phyloP scores from a whole-genome alignment of 805 yeast species.

The Teunomyces gatunensis region DNA sequence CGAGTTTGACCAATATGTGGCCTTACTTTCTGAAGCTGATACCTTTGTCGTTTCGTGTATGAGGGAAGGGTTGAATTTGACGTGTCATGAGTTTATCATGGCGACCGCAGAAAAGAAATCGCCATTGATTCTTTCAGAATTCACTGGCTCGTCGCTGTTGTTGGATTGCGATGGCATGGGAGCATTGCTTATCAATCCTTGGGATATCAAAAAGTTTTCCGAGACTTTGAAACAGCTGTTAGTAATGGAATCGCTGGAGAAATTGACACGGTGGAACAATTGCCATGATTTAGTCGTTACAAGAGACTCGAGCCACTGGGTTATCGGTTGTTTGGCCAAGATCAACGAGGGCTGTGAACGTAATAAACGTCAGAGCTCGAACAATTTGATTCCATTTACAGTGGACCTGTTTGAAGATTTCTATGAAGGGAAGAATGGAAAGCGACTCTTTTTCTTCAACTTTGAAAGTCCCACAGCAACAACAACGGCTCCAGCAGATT shows the following conservation, averaged over 20 bases:
- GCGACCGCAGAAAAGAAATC: conserved; percentile 71
- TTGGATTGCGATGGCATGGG: conserved; percentile 54
- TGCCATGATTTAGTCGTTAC: conserved; percentile 57
- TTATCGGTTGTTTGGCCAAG: conserved; percentile 49
- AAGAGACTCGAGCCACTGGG: conserved; percentile 79
- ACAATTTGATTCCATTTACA: conserved; percentile 30
- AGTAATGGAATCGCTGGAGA: conserved; percentile 61
- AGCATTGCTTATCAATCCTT: conserved; percentile 81
- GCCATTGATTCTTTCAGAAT: conserved; percentile 85
- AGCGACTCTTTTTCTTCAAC: conserved; percentile 52
- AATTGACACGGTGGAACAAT: conserved; percentile 56
- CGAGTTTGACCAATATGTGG: conserved; percentile 85
- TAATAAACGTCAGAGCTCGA: conserved; percentile 25
- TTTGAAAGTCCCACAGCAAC: conserved; percentile 43
- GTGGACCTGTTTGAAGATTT: conserved; percentile 31
- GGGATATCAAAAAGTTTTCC: conserved; percentile 73
- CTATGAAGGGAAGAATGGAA: conserved; percentile 23
- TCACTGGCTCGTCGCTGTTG: conserved; percentile 89
- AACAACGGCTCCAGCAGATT: conserved; percentile 1
- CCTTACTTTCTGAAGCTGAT: conserved; percentile 82
- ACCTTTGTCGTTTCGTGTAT: conserved; percentile 83
- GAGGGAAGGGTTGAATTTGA: conserved; percentile 95
- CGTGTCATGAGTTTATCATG: conserved; percentile 90
- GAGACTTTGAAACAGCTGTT: conserved; percentile 63
- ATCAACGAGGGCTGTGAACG: conserved; percentile 46